phyloP scores from a whole-genome alignment of 148 eudicot species.

The Suaeda aralocaspica region DNA sequence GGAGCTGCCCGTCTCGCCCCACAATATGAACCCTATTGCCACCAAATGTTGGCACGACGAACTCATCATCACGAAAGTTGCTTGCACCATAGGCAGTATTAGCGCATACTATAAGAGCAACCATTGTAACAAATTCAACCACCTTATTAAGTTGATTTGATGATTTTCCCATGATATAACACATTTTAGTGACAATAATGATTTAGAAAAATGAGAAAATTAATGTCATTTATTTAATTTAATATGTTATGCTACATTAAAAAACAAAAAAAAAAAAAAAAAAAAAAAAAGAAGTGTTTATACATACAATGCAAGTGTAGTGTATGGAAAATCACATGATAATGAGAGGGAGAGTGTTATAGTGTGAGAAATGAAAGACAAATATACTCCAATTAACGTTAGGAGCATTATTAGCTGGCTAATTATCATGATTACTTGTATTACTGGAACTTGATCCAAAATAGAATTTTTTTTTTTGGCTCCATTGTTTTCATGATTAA shows the following conservation, averaged over 20 bases:
- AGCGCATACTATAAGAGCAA: conserved; percentile 11
- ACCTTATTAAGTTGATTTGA: background rate
- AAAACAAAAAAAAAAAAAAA: too few species aligned
- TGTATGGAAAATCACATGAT: background rate
- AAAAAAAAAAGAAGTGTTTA: too few species aligned
- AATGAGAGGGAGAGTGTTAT: background rate
- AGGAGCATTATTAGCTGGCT: background rate
- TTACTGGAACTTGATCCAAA: background rate
- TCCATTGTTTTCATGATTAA: too few species aligned
- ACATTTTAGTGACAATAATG: too few species aligned
- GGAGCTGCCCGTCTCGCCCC: conserved; percentile 18
- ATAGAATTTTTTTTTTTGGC: background rate
- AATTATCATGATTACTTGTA: too few species aligned
- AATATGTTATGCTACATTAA: too few species aligned
- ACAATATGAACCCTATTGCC: conserved; percentile 27
- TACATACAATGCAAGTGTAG: too few species aligned
- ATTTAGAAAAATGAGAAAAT: too few species aligned
- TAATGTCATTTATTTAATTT: too few species aligned
- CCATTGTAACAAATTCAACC: conserved; percentile 5
- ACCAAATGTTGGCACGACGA: conserved; percentile 44
- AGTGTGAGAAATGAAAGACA: background rate
- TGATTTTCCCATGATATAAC: background rate
- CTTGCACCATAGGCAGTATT: conserved; percentile 18
- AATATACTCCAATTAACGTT: background rate
- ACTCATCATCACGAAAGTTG: conserved; percentile 32